Percentiles rank a stretch among this genome's conserved stretches.
These are phyloP conservation scores for Yarrowia deformans DNA, from an alignment of 805 yeast genomes.

Conservation along the genomic window DNA sequence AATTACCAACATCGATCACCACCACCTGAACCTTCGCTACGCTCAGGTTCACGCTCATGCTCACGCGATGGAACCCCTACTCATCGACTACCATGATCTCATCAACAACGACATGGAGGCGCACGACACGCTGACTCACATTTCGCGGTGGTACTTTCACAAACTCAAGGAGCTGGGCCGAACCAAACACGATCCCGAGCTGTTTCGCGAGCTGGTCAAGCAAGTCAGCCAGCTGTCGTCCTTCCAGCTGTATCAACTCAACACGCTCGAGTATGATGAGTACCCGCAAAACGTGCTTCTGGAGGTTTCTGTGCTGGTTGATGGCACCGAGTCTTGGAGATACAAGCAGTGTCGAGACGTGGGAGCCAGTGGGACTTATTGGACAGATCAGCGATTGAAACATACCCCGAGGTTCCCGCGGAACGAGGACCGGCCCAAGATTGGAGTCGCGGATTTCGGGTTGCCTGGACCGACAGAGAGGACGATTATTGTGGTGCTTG, in stretches of 20 bases:
- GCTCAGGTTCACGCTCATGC: background rate
- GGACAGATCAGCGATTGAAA: background rate
- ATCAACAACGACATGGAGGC: background rate
- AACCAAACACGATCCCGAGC: background rate
- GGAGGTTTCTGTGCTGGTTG: background rate
- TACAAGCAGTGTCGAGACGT: background rate
- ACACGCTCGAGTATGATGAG: background rate
- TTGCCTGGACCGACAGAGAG: background rate
- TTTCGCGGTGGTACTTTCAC: background rate
- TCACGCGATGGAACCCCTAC: background rate
- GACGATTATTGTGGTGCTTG: background rate
- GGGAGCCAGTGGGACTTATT: background rate
- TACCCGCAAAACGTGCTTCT: background rate
- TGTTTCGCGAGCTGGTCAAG: background rate
- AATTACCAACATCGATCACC: background rate
- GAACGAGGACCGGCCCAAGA: background rate
- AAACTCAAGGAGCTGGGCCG: background rate
- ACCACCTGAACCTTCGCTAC: background rate
- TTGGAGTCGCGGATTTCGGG: background rate
- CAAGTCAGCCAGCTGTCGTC: background rate
- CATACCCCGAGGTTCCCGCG: background rate
- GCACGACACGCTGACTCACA: background rate
- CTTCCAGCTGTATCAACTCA: background rate
- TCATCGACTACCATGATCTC: background rate
- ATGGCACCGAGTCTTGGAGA: background rate